Evolutionary conservation across 495 filamentous ascomycete genomes (phyloP), one percentile per base, ranked within the genome.

Genomic region (Neurospora sp.): DNA sequence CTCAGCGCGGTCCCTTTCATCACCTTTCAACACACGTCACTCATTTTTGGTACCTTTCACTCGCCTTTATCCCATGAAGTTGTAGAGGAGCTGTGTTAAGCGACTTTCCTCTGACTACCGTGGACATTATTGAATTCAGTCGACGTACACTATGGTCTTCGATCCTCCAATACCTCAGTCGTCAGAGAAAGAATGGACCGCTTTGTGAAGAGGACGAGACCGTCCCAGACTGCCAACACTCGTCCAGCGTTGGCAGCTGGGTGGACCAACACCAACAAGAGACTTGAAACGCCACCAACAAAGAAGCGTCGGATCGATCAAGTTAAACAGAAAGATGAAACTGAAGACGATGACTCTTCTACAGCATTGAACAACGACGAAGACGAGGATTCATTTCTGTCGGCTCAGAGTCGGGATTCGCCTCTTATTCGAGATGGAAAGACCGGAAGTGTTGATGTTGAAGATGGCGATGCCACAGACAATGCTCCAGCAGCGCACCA

Each of bases 221-320:
- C 72, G 14, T 39, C 16, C 10, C 31, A 46, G 23, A 35, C 69
- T 35, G 39, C 38, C 39, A 39, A 20, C 20, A 46, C 39, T 40
- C 38, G 31, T 23, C 37, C 66, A 0, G 72, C 70, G 62, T 40
- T 74, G 27, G 41, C 59, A 27, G 46, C 71, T 40, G 71, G 70
- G 12, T 44, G 74, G 16, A 71, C 9, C 23, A 75, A 71, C 44
- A 48, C 75, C n/a, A 73, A 71, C 31, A 73, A 39, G 20, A 73
- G 48, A 12, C 38, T 41, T 14, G 76, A 80, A 38, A 70, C 46
- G 10, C 82, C 77, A 38, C 79, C 83, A 2, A 70, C 70, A 12
- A 86, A 86, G 75, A 82, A 77, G 38, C 41, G 72, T 8, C 82
- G 83, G 23, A 71, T 75, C 14, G 79, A 78, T 14, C 76, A 82